A percentile compares a stretch with the other conserved stretches of the same genome.
Evolutionary conservation across 768 basidiomycete species (phyloP).

Genomic region (Tylopilus vinaceipallidus): DNA sequence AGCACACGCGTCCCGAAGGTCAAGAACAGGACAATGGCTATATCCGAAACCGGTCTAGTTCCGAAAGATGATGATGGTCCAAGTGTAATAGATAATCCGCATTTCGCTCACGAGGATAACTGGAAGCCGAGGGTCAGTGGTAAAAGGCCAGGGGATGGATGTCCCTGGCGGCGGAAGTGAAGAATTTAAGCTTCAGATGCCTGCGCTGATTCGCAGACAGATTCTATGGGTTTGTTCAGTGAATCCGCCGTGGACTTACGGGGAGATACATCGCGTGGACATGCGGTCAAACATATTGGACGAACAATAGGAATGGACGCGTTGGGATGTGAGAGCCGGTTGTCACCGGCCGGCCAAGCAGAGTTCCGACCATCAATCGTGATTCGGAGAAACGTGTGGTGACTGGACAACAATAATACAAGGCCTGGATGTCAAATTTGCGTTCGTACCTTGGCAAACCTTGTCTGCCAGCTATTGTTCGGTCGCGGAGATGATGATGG

Average conservation of each 20-base stretch:
- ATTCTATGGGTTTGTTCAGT: slow-evolving; percentile 1
- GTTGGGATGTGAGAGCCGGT: slow-evolving; percentile 19
- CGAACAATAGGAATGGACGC: slow-evolving; percentile 28
- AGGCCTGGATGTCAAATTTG: slow-evolving; percentile 12
- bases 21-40: slow-evolving; percentile 31
- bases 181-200: slow-evolving; percentile 17
- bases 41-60: slow-evolving; percentile 38
- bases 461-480: slow-evolving; percentile 31
- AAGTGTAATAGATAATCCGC: slow-evolving; percentile 20
- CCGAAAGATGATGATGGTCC: slow-evolving; percentile 19
- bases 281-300: slow-evolving; percentile 12
- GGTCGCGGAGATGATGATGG: slow-evolving; percentile 17
- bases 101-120: slow-evolving; percentile 13
- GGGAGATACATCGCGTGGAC: background rate
- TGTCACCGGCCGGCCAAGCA: slow-evolving; percentile 7
- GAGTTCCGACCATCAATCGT: background rate
- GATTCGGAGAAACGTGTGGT: slow-evolving; percentile 1
- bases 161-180: slow-evolving; percentile 15
- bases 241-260: slow-evolving; percentile 13
- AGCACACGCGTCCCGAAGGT: slow-evolving; percentile 15
- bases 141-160: slow-evolving; percentile 8
- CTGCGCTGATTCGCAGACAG: slow-evolving; percentile 4
- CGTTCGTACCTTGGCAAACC: slow-evolving; percentile 33
- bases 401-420: slow-evolving; percentile 22
- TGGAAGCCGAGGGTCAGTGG: slow-evolving; percentile 3